Evolutionary conservation across 2,329 filamentous ascomycete genomes (phyloP), one percentile per base, ranked within the genome.

Genomic region (Aaosphaeria pasadenensis): DNA sequence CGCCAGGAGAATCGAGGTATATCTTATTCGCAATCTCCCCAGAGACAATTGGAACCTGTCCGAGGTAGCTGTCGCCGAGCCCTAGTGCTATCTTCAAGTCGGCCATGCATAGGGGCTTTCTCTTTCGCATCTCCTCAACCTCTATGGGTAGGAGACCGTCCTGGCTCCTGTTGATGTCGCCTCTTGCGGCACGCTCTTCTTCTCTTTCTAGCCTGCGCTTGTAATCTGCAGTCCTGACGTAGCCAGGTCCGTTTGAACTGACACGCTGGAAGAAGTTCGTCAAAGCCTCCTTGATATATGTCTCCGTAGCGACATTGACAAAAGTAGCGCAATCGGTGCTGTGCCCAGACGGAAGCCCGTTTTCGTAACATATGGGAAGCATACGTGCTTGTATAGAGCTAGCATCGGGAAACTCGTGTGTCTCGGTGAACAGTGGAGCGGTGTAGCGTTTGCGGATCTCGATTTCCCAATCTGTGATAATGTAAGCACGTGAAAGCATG

Each of bases 121-220:
- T 79, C 58, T 87, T 83, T 47, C 82, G 82, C 11, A 87, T 85
- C 45, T 87, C 86, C 64, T 88, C 90, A 3, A 88, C 83, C 69
- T 96, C 91, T 33, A 91, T 75, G 0, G 91, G 92, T 5, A 96
- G 73, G 30, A 95, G 71, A 1, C 91, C 91, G 42, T 82, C 86
- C 50, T 87, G 86, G 49, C 91, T 88, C 56, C 89, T 80, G 13
- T 81, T 76, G 1, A 95, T 68, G 58, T 91, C 88, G 4, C 91
- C 90, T n/a, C 83, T 78, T 38, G 84, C 79, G 29, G 82, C 84
- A 0, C 83, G 81, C 39, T 86, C 80, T 64, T 96, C 91, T 67
- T 96, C 91, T 42, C 78, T 77, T 46, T 84, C 82, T 7, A 96
- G 77, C 64, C 89, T 88, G 49, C 81, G 79, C 54, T 83, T 84